Percentiles rank a stretch among this genome's conserved stretches.
phyloP scores from a whole-genome alignment of 768 basidiomycete species.

The Ramaria rubella region DNA sequence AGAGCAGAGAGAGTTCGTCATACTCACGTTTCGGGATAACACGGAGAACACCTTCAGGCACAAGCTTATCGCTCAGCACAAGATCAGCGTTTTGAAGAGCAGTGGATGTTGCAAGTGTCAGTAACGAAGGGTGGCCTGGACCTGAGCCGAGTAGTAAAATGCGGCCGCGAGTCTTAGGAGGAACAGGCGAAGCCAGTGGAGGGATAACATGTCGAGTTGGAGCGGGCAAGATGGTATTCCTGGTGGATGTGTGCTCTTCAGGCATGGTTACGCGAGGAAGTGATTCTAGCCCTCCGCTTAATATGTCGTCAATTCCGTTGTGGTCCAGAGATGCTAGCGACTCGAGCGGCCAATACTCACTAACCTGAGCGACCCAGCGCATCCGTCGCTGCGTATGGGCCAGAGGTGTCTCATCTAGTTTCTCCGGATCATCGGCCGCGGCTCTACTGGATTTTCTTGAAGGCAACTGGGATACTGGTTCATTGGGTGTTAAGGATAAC shows the following conservation, averaged over 20 bases:
- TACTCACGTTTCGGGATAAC: constrained; percentile 58
- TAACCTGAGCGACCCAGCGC: constrained; percentile 92
- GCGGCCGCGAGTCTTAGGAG: constrained; percentile 40
- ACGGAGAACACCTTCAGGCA: constrained; percentile 79
- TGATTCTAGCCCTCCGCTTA: constrained; percentile 33
- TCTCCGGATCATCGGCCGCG: constrained; percentile 33
- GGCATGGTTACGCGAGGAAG: neutral
- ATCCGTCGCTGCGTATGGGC: constrained; percentile 52
- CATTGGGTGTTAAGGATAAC: constrained; percentile 48
- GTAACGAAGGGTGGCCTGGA: constrained; percentile 88
- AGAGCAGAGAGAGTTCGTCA: neutral
- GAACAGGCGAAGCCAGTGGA: constrained; percentile 21
- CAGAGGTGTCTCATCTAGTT: constrained; percentile 14
- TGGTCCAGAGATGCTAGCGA: constrained; percentile 64
- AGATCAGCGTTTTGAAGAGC: constrained; percentile 75
- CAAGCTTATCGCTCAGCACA: constrained; percentile 94
- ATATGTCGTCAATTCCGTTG: constrained; percentile 58
- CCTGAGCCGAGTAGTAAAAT: constrained; percentile 93
- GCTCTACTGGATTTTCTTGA: constrained; percentile 31
- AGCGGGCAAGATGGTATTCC: constrained; percentile 16
- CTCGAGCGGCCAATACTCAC: constrained; percentile 91
- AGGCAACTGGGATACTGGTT: constrained; percentile 52
- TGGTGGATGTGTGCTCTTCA: neutral
- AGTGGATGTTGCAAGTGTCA: constrained; percentile 80
- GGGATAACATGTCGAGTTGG: constrained; percentile 28